phyloP scores from a whole-genome alignment of 106 monocot species.

The Dendrobium chrysotoxum region DNA sequence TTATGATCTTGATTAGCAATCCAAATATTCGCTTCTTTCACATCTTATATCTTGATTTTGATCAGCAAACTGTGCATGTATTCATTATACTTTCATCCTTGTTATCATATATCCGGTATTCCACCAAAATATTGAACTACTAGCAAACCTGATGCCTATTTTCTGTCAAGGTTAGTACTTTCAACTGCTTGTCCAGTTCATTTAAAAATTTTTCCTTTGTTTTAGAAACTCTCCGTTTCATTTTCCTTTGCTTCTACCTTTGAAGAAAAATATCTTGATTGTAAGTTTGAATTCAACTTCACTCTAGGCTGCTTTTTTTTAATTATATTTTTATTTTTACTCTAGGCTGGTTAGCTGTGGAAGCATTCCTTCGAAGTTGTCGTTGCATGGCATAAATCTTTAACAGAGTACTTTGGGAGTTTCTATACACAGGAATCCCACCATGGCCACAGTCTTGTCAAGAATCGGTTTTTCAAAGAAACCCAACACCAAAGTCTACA shows the following conservation, averaged over 20 bases:
- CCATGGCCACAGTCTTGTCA: neutral
- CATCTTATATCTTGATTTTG: no score
- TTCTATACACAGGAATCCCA: neutral
- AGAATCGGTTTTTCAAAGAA: neutral
- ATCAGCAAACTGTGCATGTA: no score
- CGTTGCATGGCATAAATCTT: neutral
- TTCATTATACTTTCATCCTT: no score
- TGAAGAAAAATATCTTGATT: neutral
- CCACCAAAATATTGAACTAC: no score
- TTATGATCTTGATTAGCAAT: no score
- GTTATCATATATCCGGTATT: no score
- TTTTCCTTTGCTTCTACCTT: neutral
- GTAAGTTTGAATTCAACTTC: neutral
- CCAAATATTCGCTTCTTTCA: no score
- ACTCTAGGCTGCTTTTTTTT: neutral
- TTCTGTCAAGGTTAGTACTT: no score
- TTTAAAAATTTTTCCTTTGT: neutral
- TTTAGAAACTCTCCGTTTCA: neutral
- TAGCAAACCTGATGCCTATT: no score
- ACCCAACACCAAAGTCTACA: constrained; percentile 2
- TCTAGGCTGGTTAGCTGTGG: no score
- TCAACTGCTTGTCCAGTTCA: no score
- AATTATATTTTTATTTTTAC: neutral
- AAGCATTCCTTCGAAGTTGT: neutral
- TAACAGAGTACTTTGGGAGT: neutral